Evolutionary conservation across 23 red algal genomes (phyloP).

Genomic region (Agarophyton chilense): DNA sequence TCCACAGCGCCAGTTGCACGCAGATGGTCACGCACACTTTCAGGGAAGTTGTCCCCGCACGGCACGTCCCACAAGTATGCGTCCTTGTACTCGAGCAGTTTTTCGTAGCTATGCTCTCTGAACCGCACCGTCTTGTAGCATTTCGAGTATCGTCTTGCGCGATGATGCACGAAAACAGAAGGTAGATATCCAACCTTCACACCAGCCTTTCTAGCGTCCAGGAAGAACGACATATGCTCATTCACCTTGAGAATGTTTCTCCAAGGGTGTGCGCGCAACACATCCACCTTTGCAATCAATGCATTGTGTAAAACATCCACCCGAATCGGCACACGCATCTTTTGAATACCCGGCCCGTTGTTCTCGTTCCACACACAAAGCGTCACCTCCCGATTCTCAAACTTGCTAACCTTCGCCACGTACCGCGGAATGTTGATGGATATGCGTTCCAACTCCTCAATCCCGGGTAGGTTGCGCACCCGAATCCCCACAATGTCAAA

Average conservation of each 20-base stretch:
- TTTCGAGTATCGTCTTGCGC: not conserved
- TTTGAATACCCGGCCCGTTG: conserved; percentile 42
- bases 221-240: conserved; percentile 65
- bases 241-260: conserved; percentile 54
- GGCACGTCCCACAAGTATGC: conserved; percentile 33
- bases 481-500: conserved; percentile 66
- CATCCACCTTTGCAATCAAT: conserved; percentile 33
- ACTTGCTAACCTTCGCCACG: conserved; percentile 39
- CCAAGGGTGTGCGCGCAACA: conserved; percentile 37
- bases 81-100: conserved; percentile 60
- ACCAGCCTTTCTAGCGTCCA: conserved; percentile 27
- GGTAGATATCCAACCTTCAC: conserved; percentile 53
- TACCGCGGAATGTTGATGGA: conserved; percentile 56
- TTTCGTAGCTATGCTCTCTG: conserved; percentile 47
- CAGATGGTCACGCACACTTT: conserved; percentile 36
- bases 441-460: conserved; percentile 39
- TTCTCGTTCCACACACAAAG: conserved; percentile 69
- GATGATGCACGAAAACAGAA: conserved; percentile 47
- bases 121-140: conserved; percentile 39
- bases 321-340: conserved; percentile 38
- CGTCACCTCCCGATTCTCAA: conserved; percentile 40
- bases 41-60: conserved; percentile 29
- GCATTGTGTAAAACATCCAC: conserved; percentile 64
- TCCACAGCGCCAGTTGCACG: not conserved
- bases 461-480: conserved; percentile 54